Percentiles rank a stretch among this genome's conserved stretches.
Evolutionary conservation across 176 grass and related monocot genomes (phyloP).

Genomic region (Avena atlantica): DNA sequence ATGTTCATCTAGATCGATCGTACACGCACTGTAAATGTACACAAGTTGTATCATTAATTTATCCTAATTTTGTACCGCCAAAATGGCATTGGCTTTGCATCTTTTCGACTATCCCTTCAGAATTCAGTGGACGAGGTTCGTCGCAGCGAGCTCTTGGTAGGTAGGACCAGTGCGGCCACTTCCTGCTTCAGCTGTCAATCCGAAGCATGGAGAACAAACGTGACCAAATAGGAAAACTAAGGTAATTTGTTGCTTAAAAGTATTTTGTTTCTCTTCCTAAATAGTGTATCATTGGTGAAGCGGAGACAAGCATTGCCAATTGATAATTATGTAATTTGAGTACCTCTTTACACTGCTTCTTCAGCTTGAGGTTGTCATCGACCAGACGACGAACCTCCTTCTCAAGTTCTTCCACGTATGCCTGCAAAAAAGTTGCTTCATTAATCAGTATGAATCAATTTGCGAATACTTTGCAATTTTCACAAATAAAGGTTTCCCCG

Average conservation of each 20-base stretch:
- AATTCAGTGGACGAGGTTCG: constrained; percentile 56
- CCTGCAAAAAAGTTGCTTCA: constrained; percentile 31
- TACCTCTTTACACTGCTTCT: constrained; percentile 72
- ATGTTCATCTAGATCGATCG: neutral
- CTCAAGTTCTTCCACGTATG: constrained; percentile 61
- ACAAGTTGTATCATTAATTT: neutral
- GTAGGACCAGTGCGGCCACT: constrained; percentile 48
- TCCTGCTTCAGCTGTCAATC: constrained; percentile 50
- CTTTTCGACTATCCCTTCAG: constrained; percentile 14
- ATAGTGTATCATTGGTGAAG: neutral
- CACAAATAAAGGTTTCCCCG: neutral
- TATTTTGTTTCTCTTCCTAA: neutral
- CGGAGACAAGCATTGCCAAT: neutral
- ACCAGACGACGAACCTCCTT: constrained; percentile 58
- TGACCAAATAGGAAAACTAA: neutral
- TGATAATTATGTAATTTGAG: neutral
- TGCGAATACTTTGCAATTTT: neutral
- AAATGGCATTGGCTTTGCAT: neutral
- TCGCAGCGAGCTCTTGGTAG: constrained; percentile 51
- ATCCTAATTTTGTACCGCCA: neutral
- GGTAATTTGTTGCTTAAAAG: neutral
- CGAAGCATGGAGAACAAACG: neutral
- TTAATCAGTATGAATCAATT: neutral
- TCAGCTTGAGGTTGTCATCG: constrained; percentile 60
- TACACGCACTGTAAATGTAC: constrained; percentile 15